A percentile compares a stretch with the other conserved stretches of the same genome.
phyloP scores from a whole-genome alignment of 352 stramenopile species.

The Phytophthora multivora region DNA sequence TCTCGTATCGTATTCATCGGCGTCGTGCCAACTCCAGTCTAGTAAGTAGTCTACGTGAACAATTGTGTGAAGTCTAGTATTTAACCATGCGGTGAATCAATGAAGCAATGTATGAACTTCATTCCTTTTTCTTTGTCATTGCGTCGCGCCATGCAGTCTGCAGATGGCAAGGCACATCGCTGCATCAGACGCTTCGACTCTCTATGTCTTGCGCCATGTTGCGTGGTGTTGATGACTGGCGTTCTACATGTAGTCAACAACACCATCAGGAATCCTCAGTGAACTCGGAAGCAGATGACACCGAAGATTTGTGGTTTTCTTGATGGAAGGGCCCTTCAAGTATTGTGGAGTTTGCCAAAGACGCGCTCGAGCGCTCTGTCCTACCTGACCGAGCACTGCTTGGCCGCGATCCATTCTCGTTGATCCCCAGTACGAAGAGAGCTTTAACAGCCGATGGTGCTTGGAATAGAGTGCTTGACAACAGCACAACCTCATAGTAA shows the following conservation, averaged over 20 bases:
- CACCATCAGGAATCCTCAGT: not conserved
- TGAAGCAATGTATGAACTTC: constrained; percentile 22
- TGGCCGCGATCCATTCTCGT: not conserved
- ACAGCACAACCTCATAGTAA: constrained; percentile 34
- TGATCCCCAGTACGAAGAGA: not conserved
- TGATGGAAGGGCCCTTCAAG: constrained; percentile 27
- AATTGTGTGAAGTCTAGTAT: constrained; percentile 30
- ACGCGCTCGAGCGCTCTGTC: constrained; percentile 8
- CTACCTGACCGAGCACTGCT: constrained; percentile 1
- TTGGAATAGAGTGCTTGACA: constrained; percentile 25
- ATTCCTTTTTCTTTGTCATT: not conserved
- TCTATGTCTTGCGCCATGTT: constrained; percentile 5
- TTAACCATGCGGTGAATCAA: constrained; percentile 22
- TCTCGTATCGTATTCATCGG: constrained; percentile 32
- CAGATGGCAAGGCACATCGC: no score
- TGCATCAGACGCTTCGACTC: not conserved
- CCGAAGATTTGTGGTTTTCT: constrained; percentile 11
- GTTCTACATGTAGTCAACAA: constrained; percentile 4
- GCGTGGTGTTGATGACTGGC: constrained; percentile 5
- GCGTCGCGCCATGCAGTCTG: no score
- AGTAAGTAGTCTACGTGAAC: constrained; percentile 27
- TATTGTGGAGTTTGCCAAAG: constrained; percentile 8
- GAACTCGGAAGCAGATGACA: constrained; percentile 16
- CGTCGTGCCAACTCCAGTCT: constrained; percentile 29
- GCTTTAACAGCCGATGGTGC: constrained; percentile 6